Conservation (phyloP, 176 grass and related monocot species). For the Pontederia crassipes region DNA sequence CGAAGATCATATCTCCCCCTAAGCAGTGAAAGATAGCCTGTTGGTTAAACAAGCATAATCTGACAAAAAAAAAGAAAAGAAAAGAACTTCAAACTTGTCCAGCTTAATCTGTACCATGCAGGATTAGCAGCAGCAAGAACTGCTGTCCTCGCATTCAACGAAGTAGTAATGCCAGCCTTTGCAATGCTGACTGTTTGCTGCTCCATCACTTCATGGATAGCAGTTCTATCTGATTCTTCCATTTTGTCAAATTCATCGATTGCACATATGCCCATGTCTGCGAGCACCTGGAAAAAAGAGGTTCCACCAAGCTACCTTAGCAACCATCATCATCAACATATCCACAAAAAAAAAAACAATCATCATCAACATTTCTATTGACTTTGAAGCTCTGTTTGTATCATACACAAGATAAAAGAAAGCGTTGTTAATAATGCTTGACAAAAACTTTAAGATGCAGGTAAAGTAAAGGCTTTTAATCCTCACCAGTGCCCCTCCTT, state of each 20-base stretch:
- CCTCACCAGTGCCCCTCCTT: constrained; percentile 97
- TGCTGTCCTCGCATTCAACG: constrained; percentile 96
- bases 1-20: constrained; percentile 99
- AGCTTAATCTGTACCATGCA: constrained; percentile 58
- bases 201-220: constrained; percentile 99
- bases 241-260: constrained; percentile 99
- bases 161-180: constrained; percentile 97
- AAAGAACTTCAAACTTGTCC: not conserved
- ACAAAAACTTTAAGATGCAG: too few species aligned
- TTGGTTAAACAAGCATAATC: too few species aligned
- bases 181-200: constrained; percentile 99
- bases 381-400: not conserved
- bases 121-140: constrained; percentile 93
- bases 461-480: not conserved
- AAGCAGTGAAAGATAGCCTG: not conserved
- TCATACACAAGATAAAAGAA: not conserved
- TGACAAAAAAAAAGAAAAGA: too few species aligned
- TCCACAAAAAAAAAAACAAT: not conserved
- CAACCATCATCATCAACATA: too few species aligned
- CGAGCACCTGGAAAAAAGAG: constrained; percentile 60
- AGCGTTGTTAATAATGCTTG: too few species aligned
- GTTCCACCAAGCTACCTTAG: not conserved
- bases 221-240: constrained; percentile 98
- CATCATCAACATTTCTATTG: not conserved
- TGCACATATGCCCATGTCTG: constrained; percentile 99